Conservation (phyloP, 108 stramenopile species). For the Epithemia pelagica region DNA sequence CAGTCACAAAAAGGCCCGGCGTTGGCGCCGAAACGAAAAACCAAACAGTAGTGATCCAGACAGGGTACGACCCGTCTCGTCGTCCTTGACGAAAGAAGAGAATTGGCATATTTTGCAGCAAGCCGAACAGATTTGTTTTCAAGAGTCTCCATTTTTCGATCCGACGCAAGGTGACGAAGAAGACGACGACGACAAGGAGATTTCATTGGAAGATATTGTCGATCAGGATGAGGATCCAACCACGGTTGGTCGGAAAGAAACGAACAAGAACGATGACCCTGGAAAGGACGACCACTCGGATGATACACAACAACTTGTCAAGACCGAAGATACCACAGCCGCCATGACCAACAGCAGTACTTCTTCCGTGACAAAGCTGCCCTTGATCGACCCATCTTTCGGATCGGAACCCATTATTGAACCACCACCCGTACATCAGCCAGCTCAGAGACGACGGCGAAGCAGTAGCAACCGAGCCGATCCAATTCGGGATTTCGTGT, state of each 20-base stretch:
- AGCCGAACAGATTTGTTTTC: constrained; percentile 4
- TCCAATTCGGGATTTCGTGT: no score
- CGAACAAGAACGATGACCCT: no score
- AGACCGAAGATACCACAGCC: background rate
- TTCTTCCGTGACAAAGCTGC: background rate
- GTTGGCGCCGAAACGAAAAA: background rate
- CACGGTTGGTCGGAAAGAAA: no score
- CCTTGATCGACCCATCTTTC: background rate
- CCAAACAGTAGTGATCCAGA: background rate
- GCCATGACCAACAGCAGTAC: no score
- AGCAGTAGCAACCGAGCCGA: no score
- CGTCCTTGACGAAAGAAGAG: background rate
- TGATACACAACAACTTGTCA: constrained; percentile 1
- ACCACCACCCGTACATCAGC: no score
- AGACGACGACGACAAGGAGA: background rate
- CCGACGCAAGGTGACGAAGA: background rate
- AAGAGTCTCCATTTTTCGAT: constrained; percentile 2
- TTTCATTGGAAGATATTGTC: background rate
- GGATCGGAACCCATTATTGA: no score
- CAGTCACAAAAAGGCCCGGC: background rate
- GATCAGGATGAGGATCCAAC: background rate
- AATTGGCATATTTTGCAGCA: constrained; percentile 1
- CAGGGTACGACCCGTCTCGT: background rate
- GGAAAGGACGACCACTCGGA: no score
- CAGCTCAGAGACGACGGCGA: no score